These are phyloP conservation scores for Datisca glomerata DNA, from an alignment of 306 rosid genomes.

Conservation along the genomic window DNA sequence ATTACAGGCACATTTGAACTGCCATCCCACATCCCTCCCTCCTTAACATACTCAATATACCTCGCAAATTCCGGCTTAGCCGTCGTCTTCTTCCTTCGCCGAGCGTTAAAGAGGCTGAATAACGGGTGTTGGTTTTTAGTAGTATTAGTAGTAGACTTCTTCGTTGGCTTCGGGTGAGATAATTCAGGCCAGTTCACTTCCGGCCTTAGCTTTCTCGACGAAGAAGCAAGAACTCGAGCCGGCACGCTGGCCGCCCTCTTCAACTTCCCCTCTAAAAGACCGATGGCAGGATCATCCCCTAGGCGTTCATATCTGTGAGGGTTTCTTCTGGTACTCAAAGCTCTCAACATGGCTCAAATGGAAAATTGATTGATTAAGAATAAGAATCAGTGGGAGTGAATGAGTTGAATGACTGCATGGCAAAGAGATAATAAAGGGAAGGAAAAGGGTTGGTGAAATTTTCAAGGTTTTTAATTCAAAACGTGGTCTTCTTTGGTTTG, in stretches of 20 bases:
- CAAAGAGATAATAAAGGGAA: too few relatives aligned
- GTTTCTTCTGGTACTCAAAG: slow-evolving; percentile 27
- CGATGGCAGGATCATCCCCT: slow-evolving; percentile 26
- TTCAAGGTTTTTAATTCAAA: too few relatives aligned
- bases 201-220: slow-evolving; percentile 3
- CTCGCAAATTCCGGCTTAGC: slow-evolving; percentile 48
- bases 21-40: slow-evolving; percentile 58
- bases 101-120: slow-evolving; percentile 25
- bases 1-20: slow-evolving; percentile 41
- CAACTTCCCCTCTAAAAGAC: slow-evolving; percentile 21
- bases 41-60: slow-evolving; percentile 51
- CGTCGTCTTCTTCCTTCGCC: slow-evolving; percentile 41
- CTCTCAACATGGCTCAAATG: slow-evolving; percentile 30
- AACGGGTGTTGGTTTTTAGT: slow-evolving; percentile 31
- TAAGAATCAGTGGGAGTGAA: not conserved
- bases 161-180: slow-evolving; percentile 37
- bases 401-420: too few relatives aligned
- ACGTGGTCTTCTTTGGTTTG: too few relatives aligned
- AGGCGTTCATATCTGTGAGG: slow-evolving; percentile 31
- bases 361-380: not conserved
- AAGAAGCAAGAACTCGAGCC: slow-evolving; percentile 8
- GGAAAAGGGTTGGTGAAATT: too few relatives aligned
- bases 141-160: too few relatives aligned
- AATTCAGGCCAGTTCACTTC: slow-evolving; percentile 13
- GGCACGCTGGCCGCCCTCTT: slow-evolving; percentile 43